Evolutionary conservation across 225 moss, liverwort and hornwort species (phyloP).

Genomic region (Straminergon stramineum): DNA sequence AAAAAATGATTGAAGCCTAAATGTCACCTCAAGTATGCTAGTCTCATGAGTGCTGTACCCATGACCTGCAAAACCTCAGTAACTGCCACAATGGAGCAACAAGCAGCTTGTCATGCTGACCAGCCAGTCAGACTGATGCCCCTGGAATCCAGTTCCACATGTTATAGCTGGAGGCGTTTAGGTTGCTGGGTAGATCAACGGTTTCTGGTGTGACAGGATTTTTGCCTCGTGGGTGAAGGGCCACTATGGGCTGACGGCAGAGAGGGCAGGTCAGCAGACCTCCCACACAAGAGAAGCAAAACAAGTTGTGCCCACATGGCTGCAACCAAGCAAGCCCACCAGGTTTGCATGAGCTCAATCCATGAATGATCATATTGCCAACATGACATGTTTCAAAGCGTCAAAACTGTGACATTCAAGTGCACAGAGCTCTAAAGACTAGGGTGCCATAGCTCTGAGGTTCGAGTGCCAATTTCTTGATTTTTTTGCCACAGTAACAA

Average conservation of each 20-base stretch:
- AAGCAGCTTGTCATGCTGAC: not conserved
- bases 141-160: slow-evolving; percentile 89
- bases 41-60: not conserved
- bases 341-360: not conserved
- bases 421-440: not conserved
- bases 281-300: slow-evolving; percentile 38
- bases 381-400: not conserved
- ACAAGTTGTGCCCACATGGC: slow-evolving; percentile 32
- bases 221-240: slow-evolving; percentile 18
- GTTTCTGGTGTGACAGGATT: slow-evolving; percentile 7
- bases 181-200: slow-evolving; percentile 12
- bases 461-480: not conserved
- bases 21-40: not conserved
- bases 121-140: slow-evolving; percentile 53
- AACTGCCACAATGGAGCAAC: not conserved
- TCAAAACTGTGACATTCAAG: not conserved
- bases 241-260: slow-evolving; percentile 23
- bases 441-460: no score
- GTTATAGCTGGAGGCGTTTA: slow-evolving; percentile 52
- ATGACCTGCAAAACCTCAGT: not conserved
- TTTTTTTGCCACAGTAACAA: not conserved
- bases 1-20: not conserved
- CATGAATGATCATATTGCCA: not conserved
- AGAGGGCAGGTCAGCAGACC: slow-evolving; percentile 29
- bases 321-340: slow-evolving; percentile 16